phyloP scores from a whole-genome alignment of 2,329 filamentous ascomycete species.

The Fusarium beomiforme region DNA sequence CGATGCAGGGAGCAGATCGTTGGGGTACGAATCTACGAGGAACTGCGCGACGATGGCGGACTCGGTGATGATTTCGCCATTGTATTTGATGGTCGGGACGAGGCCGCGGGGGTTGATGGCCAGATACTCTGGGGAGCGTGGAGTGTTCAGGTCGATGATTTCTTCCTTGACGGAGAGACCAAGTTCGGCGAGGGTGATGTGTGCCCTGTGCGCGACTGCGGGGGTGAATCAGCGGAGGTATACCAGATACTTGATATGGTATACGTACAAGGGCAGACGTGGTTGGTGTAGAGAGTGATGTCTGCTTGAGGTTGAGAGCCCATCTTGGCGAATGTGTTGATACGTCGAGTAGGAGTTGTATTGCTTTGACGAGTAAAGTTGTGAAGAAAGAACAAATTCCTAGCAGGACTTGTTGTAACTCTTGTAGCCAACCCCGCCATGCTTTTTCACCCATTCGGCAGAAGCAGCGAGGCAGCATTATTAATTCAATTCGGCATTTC shows the following conservation, averaged over 20 bases:
- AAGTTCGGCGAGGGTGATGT: conserved; percentile 76
- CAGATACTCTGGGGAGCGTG: conserved; percentile 78
- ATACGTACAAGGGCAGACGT: conserved; percentile 68
- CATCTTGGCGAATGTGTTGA: conserved; percentile 22
- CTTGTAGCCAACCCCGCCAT: conserved; percentile 1
- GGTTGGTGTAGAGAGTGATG: conserved; percentile 77
- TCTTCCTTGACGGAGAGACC: conserved; percentile 74
- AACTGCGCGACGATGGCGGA: conserved; percentile 79
- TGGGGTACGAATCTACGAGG: conserved; percentile 74
- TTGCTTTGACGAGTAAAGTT: not conserved
- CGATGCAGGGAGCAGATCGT: conserved; percentile 69
- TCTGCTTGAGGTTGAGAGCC: conserved; percentile 31
- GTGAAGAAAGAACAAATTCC: not conserved
- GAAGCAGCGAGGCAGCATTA: not conserved
- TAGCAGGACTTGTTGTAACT: not conserved
- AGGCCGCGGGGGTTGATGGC: conserved; percentile 82
- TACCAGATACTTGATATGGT: not conserved
- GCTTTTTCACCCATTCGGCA: not conserved
- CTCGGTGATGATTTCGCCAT: conserved; percentile 75
- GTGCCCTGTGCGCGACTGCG: conserved; percentile 75
- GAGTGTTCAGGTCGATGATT: conserved; percentile 74
- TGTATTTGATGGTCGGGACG: conserved; percentile 75
- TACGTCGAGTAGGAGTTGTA: not conserved
- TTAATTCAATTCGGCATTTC: not conserved
- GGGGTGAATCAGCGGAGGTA: not conserved